Conservation (phyloP, 495 filamentous ascomycete genomes). For the Trichoderma orchidacearum region DNA sequence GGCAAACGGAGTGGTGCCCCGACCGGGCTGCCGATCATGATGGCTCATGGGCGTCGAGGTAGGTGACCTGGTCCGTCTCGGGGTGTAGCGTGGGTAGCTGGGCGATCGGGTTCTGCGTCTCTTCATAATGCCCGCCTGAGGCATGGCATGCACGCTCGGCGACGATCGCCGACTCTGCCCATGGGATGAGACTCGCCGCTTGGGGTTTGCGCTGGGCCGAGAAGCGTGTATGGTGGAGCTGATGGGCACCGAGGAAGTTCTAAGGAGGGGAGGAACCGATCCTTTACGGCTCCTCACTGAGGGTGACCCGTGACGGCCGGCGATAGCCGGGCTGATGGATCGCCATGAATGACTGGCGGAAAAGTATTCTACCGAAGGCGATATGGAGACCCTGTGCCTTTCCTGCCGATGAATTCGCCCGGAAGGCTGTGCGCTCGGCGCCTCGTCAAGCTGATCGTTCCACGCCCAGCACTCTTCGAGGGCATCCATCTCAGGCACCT, state of each 20-base stretch:
- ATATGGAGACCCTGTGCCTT: slow-evolving; percentile 18
- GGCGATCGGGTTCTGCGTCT: slow-evolving; percentile 28
- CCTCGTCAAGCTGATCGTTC: slow-evolving; percentile 40
- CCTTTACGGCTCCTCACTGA: slow-evolving; percentile 20
- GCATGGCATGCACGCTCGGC: not conserved
- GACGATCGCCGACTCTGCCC: not conserved
- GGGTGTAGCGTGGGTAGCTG: slow-evolving; percentile 29
- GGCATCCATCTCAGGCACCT: slow-evolving; percentile 43
- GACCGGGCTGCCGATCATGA: slow-evolving; percentile 12
- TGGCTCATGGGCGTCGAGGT: slow-evolving; percentile 17
- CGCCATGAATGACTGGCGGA: slow-evolving; percentile 18
- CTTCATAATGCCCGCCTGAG: slow-evolving; percentile 11
- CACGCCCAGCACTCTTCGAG: slow-evolving; percentile 39
- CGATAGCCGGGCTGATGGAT: slow-evolving; percentile 9
- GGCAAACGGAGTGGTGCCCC: slow-evolving; percentile 32
- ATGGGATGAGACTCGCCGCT: slow-evolving; percentile 20
- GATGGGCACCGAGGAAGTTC: slow-evolving; percentile 31
- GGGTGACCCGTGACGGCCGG: slow-evolving; percentile 1
- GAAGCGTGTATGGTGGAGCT: slow-evolving; percentile 11
- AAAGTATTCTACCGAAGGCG: slow-evolving; percentile 20
- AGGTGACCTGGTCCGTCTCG: slow-evolving; percentile 27
- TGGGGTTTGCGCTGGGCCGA: slow-evolving; percentile 15
- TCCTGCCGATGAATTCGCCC: slow-evolving; percentile 21
- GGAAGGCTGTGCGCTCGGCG: slow-evolving; percentile 15
- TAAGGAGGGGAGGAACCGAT: slow-evolving; percentile 24